Evolutionary conservation across 75 land plant genomes (phyloP).

Genomic region (Pinus albicaulis): DNA sequence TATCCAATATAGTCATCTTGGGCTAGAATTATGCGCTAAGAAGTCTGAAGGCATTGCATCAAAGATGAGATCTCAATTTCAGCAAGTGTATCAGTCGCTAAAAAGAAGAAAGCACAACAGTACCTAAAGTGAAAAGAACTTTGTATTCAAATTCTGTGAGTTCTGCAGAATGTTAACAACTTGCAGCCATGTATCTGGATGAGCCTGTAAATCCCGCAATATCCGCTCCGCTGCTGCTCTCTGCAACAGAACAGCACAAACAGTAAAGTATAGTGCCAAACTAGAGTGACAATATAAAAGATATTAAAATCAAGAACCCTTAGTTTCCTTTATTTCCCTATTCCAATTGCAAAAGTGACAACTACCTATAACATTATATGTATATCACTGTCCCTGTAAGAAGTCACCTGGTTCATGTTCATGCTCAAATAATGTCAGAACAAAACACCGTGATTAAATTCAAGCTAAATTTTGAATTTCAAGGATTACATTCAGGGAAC

Average conservation of each 20-base stretch:
- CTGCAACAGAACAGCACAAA: constrained; percentile 38
- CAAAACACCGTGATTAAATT: no score
- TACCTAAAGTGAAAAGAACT: constrained; percentile 98
- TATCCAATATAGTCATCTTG: not conserved
- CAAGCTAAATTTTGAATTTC: no score
- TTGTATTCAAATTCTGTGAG: constrained; percentile 82
- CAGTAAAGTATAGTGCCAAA: not conserved
- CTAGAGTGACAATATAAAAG: not conserved
- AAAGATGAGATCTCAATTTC: no score
- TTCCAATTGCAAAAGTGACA: no score
- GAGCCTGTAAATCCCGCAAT: constrained; percentile 86
- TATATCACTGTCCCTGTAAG: no score
- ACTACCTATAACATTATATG: no score
- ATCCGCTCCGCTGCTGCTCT: constrained; percentile 96
- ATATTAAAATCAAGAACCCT: not conserved
- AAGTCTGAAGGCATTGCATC: no score
- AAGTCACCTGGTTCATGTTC: no score
- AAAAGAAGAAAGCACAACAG: not conserved
- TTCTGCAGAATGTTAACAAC: constrained; percentile 93
- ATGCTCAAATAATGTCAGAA: no score
- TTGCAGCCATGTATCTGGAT: constrained; percentile 97
- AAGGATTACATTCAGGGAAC: no score
- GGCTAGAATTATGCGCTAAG: not conserved
- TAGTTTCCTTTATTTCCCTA: no score
- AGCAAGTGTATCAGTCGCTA: not conserved